These are phyloP conservation scores for Atalantia buxifolia DNA, from an alignment of 345 rosid genomes.

Conservation along the genomic window DNA sequence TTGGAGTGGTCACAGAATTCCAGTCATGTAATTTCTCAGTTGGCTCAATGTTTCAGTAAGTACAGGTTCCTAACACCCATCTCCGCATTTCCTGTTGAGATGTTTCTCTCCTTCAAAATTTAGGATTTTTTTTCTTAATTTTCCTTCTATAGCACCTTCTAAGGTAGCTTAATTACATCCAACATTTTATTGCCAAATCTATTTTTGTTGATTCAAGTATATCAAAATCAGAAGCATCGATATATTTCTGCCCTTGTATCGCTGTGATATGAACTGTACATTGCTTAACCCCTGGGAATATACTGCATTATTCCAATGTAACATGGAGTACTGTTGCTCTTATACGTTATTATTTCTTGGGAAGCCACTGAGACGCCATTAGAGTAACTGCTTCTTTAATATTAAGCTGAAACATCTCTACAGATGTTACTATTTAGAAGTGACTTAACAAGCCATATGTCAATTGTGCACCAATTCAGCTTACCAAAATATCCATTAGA, in stretches of 20 bases:
- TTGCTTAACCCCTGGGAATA: neutral
- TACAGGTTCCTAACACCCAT: slow-evolving; percentile 17
- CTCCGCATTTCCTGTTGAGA: neutral
- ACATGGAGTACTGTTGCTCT: neutral
- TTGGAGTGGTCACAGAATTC: slow-evolving; percentile 70
- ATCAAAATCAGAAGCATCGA: neutral
- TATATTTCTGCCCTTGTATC: neutral
- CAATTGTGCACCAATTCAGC: neutral
- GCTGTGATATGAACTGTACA: neutral
- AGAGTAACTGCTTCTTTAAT: neutral
- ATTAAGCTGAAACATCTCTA: neutral
- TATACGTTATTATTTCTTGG: neutral
- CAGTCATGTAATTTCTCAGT: slow-evolving; percentile 52
- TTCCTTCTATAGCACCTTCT: neutral
- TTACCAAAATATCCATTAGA: neutral
- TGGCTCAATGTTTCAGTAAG: slow-evolving; percentile 75
- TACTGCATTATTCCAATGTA: neutral
- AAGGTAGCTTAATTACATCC: neutral
- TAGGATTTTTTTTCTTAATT: neutral
- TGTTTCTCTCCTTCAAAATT: neutral
- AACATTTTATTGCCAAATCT: neutral
- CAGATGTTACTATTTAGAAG: neutral
- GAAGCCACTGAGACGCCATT: neutral
- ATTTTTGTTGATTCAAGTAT: neutral
- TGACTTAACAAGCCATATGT: neutral